Base-by-base conservation (phyloP, 1,284 basidiomycete species). In the Cryptococcus sp. region DNA sequence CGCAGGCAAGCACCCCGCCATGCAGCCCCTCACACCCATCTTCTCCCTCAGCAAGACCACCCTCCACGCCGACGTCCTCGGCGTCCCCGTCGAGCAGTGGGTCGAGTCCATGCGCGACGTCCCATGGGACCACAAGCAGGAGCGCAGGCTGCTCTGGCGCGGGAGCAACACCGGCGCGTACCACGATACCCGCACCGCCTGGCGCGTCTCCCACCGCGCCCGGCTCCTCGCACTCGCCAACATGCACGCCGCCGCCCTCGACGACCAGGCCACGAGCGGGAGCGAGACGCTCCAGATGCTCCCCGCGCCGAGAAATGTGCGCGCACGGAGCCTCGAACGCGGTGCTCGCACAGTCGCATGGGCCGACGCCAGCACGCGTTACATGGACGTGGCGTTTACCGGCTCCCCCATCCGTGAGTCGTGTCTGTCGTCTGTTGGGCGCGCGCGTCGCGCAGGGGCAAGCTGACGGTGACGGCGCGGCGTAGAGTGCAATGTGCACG, bases 281-380 rank as follows among this genome's bases (percentile, higher is more conserved):
- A 33, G 28, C 52, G 24, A 47, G 53, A 64, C 49, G n/a, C 21
- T 54, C 1, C 35, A 54, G 33, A 46, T 50, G 24, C 43, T 60
- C 9, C 50, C 53, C 20, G 50, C 46, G 36, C 53, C 48, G n/a
- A 53, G 39, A 43, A 45, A 37, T 13, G 51, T 53, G 47, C 54
- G 37, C 21, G 35, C 33, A 37, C 36, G 57, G 40, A 82, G 82
- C 24, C 23, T 53, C 15, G 16, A 50, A 68, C 79, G 81, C 37
- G 86, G 92, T 68, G 79, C 94, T 33, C 85, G 85, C 21, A 86
- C 88, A 42, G 79, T 93, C 47, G 88, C 92, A 73, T 86, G 93
- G 73, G 87, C 88, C 43, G 83, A 85, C 65, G 81, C 95, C 60
- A 89, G 94, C 77, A 83, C 86, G 54, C 81, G 86, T 63, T 80